phyloP scores from a whole-genome alignment of 2,329 filamentous ascomycete genomes.

The Colletotrichum tabaci region DNA sequence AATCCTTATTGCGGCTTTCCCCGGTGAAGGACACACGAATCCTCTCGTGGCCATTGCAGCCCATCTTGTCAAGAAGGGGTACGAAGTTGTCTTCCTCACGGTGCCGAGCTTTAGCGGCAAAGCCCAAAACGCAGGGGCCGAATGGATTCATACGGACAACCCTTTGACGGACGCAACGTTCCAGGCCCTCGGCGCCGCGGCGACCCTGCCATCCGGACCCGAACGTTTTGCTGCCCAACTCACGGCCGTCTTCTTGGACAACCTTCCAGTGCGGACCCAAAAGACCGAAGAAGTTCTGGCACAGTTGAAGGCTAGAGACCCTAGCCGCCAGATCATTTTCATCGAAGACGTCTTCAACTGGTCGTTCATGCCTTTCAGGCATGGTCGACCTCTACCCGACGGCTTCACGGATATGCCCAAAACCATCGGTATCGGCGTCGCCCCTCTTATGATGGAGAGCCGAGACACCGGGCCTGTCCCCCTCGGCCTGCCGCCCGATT shows the following conservation, averaged over 20 bases:
- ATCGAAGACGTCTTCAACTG: constrained; percentile 51
- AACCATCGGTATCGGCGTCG: constrained; percentile 52
- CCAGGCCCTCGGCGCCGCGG: constrained; percentile 7
- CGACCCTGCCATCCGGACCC: constrained; percentile 35
- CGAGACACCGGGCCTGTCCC: constrained; percentile 51
- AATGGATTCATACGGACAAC: constrained; percentile 47
- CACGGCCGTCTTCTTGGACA: constrained; percentile 39
- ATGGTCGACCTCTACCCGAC: constrained; percentile 46
- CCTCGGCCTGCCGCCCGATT: constrained; percentile 50
- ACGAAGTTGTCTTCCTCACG: constrained; percentile 56
- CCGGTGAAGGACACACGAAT: constrained; percentile 44
- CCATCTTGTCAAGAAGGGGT: constrained; percentile 52
- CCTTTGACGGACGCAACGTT: neutral
- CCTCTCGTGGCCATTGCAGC: constrained; percentile 50
- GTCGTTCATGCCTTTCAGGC: constrained; percentile 49
- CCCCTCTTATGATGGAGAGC: constrained; percentile 50
- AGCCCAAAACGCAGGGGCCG: constrained; percentile 53
- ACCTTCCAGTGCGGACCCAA: neutral
- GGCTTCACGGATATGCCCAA: constrained; percentile 46
- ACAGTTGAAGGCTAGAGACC: constrained; percentile 46
- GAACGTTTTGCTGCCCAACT: constrained; percentile 33
- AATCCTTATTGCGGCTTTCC: constrained; percentile 44
- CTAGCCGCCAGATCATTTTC: constrained; percentile 50
- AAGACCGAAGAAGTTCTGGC: constrained; percentile 41
- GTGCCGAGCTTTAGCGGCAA: constrained; percentile 48